These are phyloP conservation scores for Colletotrichum cereale DNA, from an alignment of 2,329 filamentous ascomycete species.

Conservation along the genomic window DNA sequence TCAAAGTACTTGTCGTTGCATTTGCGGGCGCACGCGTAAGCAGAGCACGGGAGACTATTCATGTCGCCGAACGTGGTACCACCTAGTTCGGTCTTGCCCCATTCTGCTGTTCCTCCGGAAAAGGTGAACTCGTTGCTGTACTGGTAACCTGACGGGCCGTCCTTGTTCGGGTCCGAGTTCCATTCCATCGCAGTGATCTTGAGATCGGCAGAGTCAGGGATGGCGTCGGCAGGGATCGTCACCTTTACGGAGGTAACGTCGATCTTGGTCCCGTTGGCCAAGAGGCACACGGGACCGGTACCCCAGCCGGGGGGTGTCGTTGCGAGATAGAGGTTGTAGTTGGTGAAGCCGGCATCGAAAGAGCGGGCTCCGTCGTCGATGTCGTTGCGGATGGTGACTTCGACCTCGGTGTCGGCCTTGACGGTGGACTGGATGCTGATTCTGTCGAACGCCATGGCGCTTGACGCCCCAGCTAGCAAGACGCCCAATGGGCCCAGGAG, in stretches of 20 bases:
- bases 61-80: conserved; percentile 20
- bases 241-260: conserved; percentile 46
- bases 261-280: conserved; percentile 48
- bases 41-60: conserved; percentile 31
- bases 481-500: conserved; percentile 1
- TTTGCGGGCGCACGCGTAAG: conserved; percentile 34
- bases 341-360: conserved; percentile 41
- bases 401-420: conserved; percentile 37
- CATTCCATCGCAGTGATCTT: conserved; percentile 44
- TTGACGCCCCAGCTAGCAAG: not conserved
- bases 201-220: conserved; percentile 48
- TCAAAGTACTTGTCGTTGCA: conserved; percentile 34
- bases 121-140: conserved; percentile 39
- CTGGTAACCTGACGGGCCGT: conserved; percentile 33
- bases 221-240: conserved; percentile 48
- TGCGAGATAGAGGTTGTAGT: conserved; percentile 50
- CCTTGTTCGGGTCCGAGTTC: conserved; percentile 25
- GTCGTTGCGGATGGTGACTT: conserved; percentile 52
- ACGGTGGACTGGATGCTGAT: conserved; percentile 22
- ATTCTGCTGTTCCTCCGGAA: conserved; percentile 34
- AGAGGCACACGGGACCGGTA: conserved; percentile 49
- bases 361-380: conserved; percentile 33
- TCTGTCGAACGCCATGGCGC: not conserved
- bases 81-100: conserved; percentile 33
- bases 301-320: conserved; percentile 47